A percentile compares a stretch with the other conserved stretches of the same genome.
These are phyloP conservation scores for Diaporthe nobilis DNA, from an alignment of 2,329 filamentous ascomycete species.

Conservation along the genomic window DNA sequence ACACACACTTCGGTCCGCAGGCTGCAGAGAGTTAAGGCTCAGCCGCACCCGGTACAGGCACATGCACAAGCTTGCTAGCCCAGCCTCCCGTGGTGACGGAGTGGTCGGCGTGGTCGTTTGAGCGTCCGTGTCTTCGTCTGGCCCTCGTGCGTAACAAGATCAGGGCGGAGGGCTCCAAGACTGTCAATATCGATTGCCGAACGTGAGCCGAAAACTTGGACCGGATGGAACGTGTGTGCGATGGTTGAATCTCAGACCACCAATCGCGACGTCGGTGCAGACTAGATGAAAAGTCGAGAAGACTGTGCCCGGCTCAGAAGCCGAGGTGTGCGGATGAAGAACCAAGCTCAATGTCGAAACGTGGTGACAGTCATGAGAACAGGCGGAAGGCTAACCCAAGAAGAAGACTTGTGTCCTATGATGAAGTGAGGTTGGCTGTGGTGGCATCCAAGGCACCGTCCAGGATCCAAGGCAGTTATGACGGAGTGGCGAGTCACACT, in stretches of 20 bases:
- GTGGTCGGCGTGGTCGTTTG: neutral
- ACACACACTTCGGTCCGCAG: constrained; percentile 22
- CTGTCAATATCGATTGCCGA: constrained; percentile 28
- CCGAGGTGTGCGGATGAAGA: constrained; percentile 1
- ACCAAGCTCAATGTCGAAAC: constrained; percentile 26
- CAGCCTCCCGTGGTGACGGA: neutral
- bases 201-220: constrained; percentile 8
- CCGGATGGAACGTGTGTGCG: constrained; percentile 20
- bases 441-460: neutral
- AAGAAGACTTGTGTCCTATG: neutral
- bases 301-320: constrained; percentile 8
- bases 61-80: neutral
- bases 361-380: neutral
- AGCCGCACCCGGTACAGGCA: neutral
- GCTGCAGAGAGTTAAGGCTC: constrained; percentile 1
- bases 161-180: constrained; percentile 6
- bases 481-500: constrained; percentile 27
- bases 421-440: neutral
- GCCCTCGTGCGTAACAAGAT: neutral
- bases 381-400: neutral
- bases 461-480: constrained; percentile 3
- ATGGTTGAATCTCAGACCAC: constrained; percentile 16
- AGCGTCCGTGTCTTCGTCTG: neutral
- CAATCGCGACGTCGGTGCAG: constrained; percentile 21
- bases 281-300: constrained; percentile 19